Evolutionary conservation across 2,329 filamentous ascomycete species (phyloP).

Genomic region (Aspergillus tanneri): DNA sequence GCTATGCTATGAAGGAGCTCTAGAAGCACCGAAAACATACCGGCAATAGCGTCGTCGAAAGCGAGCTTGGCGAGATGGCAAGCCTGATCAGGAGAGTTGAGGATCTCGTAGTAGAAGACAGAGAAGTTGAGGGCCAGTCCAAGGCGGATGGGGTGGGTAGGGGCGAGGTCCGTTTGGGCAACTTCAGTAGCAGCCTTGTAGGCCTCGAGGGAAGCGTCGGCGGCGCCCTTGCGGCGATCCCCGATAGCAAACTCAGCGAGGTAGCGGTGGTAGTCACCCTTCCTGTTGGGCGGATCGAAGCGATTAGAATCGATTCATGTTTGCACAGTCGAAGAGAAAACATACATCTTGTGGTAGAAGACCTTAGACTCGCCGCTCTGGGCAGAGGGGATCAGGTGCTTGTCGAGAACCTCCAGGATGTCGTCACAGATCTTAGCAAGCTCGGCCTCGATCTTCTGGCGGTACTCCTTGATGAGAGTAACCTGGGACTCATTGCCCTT

Average conservation of each 20-base stretch:
- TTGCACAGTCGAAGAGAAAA: constrained; percentile 4
- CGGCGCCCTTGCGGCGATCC: constrained; percentile 91
- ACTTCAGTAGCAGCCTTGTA: constrained; percentile 95
- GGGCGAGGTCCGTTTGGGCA: constrained; percentile 81
- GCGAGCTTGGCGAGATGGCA: constrained; percentile 97
- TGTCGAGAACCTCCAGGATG: constrained; percentile 89
- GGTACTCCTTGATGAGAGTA: constrained; percentile 92
- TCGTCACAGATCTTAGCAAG: constrained; percentile 97
- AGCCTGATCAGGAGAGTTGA: constrained; percentile 96
- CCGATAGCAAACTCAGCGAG: constrained; percentile 94
- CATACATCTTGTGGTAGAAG: constrained; percentile 99
- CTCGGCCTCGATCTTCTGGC: constrained; percentile 96
- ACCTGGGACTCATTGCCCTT: constrained; percentile 96
- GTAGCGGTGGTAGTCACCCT: constrained; percentile 99
- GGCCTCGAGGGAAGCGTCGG: constrained; percentile 90
- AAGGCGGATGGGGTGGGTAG: constrained; percentile 89
- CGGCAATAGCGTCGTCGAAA: constrained; percentile 93
- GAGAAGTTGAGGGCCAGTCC: constrained; percentile 94
- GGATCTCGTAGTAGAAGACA: constrained; percentile 99
- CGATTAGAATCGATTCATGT: constrained; percentile 21
- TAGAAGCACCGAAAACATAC: constrained; percentile 54
- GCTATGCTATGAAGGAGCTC: too few species aligned
- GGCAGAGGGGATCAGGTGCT: constrained; percentile 90
- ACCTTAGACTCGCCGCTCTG: constrained; percentile 98
- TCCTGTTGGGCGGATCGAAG: constrained; percentile 61